These are phyloP conservation scores for Clohesyomyces aquaticus DNA, from an alignment of 495 filamentous ascomycete species.

Conservation along the genomic window DNA sequence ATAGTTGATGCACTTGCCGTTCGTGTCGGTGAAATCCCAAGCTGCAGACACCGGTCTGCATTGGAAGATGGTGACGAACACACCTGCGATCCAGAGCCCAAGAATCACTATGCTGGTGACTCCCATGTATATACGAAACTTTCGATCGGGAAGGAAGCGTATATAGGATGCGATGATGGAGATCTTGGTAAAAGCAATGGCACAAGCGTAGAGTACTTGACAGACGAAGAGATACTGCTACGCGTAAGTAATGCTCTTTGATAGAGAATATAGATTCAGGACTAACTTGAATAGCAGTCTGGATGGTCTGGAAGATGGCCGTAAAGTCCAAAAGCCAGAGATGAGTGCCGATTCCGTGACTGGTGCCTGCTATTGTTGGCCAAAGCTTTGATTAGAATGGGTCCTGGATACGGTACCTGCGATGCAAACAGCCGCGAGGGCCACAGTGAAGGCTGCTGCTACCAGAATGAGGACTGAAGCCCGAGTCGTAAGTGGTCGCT, in stretches of 20 bases:
- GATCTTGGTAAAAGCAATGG: slow-evolving; percentile 36
- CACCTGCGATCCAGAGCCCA: slow-evolving; percentile 32
- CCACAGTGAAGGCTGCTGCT: slow-evolving; percentile 29
- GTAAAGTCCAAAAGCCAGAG: slow-evolving; percentile 24
- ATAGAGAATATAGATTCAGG: no score
- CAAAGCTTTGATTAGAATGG: no score
- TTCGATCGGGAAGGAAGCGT: slow-evolving; percentile 26
- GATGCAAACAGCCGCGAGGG: slow-evolving; percentile 27
- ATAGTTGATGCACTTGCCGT: slow-evolving; percentile 24
- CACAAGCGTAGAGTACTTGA: slow-evolving; percentile 36
- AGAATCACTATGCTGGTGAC: slow-evolving; percentile 19
- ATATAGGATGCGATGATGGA: slow-evolving; percentile 35
- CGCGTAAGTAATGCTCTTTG: slow-evolving; percentile 2
- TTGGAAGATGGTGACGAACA: slow-evolving; percentile 37
- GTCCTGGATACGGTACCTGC: no score
- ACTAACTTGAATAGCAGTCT: slow-evolving; percentile 33
- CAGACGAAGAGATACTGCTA: slow-evolving; percentile 30
- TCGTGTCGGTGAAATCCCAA: slow-evolving; percentile 30
- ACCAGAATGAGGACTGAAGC: slow-evolving; percentile 32
- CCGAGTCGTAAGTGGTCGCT: not conserved
- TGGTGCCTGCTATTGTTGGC: slow-evolving; percentile 24
- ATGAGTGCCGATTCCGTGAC: slow-evolving; percentile 31
- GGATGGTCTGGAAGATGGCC: slow-evolving; percentile 12
- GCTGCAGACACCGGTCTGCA: slow-evolving; percentile 29
- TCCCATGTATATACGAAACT: slow-evolving; percentile 30